A percentile compares a stretch with the other conserved stretches of the same genome.
These are phyloP conservation scores for Atkinsonella texensis DNA, from an alignment of 2,329 filamentous ascomycete species.

Conservation along the genomic window DNA sequence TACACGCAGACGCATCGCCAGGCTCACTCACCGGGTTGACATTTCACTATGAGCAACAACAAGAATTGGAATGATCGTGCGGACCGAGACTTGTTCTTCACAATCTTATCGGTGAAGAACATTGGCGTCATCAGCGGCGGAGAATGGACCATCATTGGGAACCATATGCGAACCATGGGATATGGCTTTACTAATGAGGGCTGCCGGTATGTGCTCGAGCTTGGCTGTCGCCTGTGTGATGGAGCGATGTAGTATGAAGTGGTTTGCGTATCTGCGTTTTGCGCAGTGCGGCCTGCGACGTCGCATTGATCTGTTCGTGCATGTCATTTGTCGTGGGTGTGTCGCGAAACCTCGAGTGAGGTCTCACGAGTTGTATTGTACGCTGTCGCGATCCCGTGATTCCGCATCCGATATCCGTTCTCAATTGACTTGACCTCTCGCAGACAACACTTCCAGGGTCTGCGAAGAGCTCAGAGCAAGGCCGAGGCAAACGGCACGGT, in stretches of 20 bases:
- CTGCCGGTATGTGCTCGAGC: constrained; percentile 39
- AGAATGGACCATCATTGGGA: constrained; percentile 51
- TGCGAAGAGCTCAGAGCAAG: constrained; percentile 44
- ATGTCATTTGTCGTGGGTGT: background rate
- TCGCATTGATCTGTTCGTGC: background rate
- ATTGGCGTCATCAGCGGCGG: constrained; percentile 50
- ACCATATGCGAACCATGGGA: constrained; percentile 45
- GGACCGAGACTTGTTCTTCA: constrained; percentile 52
- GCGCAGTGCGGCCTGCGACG: background rate
- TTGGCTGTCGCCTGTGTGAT: background rate
- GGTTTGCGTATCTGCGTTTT: background rate
- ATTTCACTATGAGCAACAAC: constrained; percentile 32
- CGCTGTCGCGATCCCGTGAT: background rate
- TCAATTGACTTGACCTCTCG: background rate
- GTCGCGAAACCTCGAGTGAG: background rate
- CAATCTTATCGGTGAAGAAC: constrained; percentile 49
- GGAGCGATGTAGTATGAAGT: background rate
- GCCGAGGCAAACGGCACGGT: constrained; percentile 26
- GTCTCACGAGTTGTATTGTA: background rate
- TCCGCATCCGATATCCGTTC: background rate
- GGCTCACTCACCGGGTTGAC: background rate
- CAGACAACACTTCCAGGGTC: constrained; percentile 50
- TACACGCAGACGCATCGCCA: constrained; percentile 8
- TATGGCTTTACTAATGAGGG: constrained; percentile 55
- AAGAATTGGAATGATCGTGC: constrained; percentile 52